Conservation (phyloP, 441 rosid genomes). For the Monsonia emarginata region DNA sequence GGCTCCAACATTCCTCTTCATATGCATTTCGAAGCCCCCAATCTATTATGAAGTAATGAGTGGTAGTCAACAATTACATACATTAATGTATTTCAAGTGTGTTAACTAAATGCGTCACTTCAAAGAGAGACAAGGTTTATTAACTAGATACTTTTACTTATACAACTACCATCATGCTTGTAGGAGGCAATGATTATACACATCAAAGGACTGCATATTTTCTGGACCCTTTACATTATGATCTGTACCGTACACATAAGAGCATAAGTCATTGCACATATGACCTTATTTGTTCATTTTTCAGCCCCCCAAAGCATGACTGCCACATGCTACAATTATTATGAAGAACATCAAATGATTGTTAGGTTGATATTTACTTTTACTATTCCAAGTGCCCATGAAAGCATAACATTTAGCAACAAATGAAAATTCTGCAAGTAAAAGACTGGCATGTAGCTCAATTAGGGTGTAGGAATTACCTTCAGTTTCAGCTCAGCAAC, state of each 20-base stretch:
- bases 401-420: neutral
- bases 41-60: slow-evolving; percentile 35
- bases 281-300: neutral
- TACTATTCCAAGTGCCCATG: neutral
- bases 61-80: neutral
- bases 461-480: slow-evolving; percentile 33
- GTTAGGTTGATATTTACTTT: neutral
- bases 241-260: neutral
- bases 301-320: neutral
- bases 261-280: neutral
- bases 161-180: neutral
- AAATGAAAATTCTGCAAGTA: slow-evolving; percentile 2
- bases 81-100: neutral
- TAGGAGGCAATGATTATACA: neutral
- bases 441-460: slow-evolving; percentile 7
- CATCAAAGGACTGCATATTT: neutral
- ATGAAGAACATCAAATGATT: neutral
- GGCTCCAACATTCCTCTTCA: slow-evolving; percentile 60
- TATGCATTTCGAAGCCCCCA: slow-evolving; percentile 86
- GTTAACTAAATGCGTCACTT: neutral
- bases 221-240: neutral
- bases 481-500: slow-evolving; percentile 80
- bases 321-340: neutral
- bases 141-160: neutral
- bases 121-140: neutral